Evolutionary conservation across 78 protist species (phyloP), one percentile per base, ranked within the genome.

Genomic region (Trichosphaerium sp.): DNA sequence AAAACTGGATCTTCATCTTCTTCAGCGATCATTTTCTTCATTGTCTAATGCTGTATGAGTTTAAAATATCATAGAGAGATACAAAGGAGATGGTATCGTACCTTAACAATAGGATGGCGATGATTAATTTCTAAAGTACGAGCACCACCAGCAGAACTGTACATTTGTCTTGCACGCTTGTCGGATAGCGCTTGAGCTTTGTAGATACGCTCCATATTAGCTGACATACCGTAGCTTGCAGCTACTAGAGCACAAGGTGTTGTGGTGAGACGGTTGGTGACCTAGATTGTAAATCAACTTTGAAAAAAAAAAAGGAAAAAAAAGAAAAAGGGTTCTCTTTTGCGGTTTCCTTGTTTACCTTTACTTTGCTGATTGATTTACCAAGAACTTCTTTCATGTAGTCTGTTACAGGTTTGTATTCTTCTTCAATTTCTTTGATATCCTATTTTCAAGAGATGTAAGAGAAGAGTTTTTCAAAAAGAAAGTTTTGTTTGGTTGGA

Each of bases 171-270:
- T n/a, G 63, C 80, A n/a, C n/a, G n/a, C n/a, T n/a, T n/a, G n/a
- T n/a, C n/a, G n/a, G n/a, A n/a, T 44, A 60, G 47, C 1, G 93
- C 89, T 87, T 95, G 99, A 10, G 91, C 87, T 71, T 76, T 71
- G 85, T 92, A 80, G 69, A 94, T 69, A 40, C 89, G 78, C 61
- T 90, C 90, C 97, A 94, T 92, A 74, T 85, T 85, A 57, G 97
- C 97, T 21, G 94, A 73, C 69, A 78, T 34, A 52, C 97, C 99
- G 65, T 55, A 88, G 39, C 79, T 71, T 10, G 78, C 57, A 38
- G 95, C 52, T 43, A 87, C 78, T 2, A 94, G 64, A 15, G 82
- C 79, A 21, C 63, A 39, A 40, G 99, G 99, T 49, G 95, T 66
- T 43, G 57, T 47, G 6, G 75, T 48, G 21, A 91, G 75, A 35